Evolutionary conservation across 164 flowering plant genomes (phyloP).

Genomic region (Platanus orientalis): DNA sequence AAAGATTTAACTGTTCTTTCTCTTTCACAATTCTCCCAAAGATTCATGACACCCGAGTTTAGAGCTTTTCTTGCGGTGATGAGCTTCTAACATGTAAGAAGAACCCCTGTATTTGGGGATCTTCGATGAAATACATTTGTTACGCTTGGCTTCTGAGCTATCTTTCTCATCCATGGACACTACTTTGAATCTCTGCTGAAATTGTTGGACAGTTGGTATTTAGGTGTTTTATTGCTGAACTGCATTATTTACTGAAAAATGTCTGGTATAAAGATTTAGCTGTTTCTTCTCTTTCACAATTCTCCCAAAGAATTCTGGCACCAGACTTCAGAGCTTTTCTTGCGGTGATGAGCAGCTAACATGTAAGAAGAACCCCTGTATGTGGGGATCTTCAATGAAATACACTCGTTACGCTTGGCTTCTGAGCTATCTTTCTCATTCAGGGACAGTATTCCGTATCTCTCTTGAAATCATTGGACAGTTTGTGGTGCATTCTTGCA

Average conservation of each 20-base stretch:
- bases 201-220: too few relatives aligned
- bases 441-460: background rate
- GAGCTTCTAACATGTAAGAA: slow-evolving; percentile 27
- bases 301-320: too few relatives aligned
- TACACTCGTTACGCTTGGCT: slow-evolving; percentile 59
- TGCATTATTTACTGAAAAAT: too few relatives aligned
- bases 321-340: too few relatives aligned
- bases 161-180: background rate
- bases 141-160: slow-evolving; percentile 67
- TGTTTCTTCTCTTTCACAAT: too few relatives aligned
- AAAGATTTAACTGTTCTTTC: too few relatives aligned
- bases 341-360: slow-evolving; percentile 32
- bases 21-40: background rate
- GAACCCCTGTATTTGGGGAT: slow-evolving; percentile 12
- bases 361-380: slow-evolving; percentile 17
- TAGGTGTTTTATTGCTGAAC: too few relatives aligned
- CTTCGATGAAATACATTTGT: slow-evolving; percentile 43
- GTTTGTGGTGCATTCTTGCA: background rate
- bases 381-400: slow-evolving; percentile 36
- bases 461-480: too few relatives aligned
- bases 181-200: too few relatives aligned
- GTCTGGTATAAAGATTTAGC: too few relatives aligned
- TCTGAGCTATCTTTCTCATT: slow-evolving; percentile 30
- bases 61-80: slow-evolving; percentile 20
- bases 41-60: background rate